Conservation (phyloP, 2,329 filamentous ascomycete species). For the Knoxdaviesia proteae region DNA sequence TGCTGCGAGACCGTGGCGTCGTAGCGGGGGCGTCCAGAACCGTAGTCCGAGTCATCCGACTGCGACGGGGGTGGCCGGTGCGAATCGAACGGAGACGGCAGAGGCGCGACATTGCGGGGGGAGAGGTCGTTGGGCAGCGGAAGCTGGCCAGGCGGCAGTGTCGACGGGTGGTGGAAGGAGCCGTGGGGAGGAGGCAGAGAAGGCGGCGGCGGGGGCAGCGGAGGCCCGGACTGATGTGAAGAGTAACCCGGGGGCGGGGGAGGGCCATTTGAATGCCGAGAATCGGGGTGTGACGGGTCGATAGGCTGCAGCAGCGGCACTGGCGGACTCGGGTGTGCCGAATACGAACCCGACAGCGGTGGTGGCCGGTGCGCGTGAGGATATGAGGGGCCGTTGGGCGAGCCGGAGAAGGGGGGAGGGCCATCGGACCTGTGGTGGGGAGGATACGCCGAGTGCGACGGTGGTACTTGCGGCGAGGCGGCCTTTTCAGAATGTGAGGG, state of each 20-base stretch:
- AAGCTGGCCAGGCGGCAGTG: constrained; percentile 27
- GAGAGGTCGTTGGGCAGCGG: constrained; percentile 26
- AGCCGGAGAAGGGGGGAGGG: constrained; percentile 21
- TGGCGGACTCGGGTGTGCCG: no score
- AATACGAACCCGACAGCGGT: no score
- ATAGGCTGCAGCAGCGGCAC: no score
- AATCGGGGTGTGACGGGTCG: constrained; percentile 13
- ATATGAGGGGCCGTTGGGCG: constrained; percentile 15
- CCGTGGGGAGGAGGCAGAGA: constrained; percentile 16
- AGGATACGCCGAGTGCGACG: constrained; percentile 17
- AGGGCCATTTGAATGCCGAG: constrained; percentile 16
- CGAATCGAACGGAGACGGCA: constrained; percentile 24
- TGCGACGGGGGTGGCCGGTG: constrained; percentile 15
- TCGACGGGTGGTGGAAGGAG: constrained; percentile 18
- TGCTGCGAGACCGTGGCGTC: constrained; percentile 24
- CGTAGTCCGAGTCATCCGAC: constrained; percentile 25
- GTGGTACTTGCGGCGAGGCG: constrained; percentile 20
- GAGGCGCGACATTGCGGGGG: constrained; percentile 12
- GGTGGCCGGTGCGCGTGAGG: constrained; percentile 13
- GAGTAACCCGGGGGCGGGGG: constrained; percentile 9
- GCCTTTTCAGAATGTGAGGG: constrained; percentile 23
- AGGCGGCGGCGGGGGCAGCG: constrained; percentile 11
- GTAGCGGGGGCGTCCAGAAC: constrained; percentile 18
- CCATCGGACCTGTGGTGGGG: constrained; percentile 14
- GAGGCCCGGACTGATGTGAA: not conserved